A percentile compares a stretch with the other conserved stretches of the same genome.
These are phyloP conservation scores for Microcyclospora pomicola DNA, from an alignment of 2,329 filamentous ascomycete genomes.

Conservation along the genomic window DNA sequence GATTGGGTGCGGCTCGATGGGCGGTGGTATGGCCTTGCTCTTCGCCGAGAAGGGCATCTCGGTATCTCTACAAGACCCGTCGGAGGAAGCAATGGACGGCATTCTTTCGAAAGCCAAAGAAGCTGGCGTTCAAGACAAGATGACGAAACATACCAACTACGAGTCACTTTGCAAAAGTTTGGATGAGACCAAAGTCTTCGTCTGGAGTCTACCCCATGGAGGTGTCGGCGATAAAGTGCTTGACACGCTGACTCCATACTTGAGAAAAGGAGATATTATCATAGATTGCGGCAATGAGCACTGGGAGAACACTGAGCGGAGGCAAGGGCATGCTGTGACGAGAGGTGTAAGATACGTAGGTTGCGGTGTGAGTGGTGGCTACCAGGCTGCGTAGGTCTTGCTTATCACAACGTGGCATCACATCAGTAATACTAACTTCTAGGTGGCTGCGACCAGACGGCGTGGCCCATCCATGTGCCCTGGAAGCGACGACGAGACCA, in stretches of 20 bases:
- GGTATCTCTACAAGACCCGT: constrained; percentile 43
- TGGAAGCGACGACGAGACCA: constrained; percentile 43
- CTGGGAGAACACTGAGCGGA: constrained; percentile 48
- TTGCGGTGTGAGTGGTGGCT: constrained; percentile 55
- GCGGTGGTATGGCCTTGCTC: constrained; percentile 44
- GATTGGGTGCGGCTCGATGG: constrained; percentile 47
- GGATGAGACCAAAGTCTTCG: constrained; percentile 23
- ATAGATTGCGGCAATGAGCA: constrained; percentile 57
- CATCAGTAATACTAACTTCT: background rate
- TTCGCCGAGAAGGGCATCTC: constrained; percentile 43
- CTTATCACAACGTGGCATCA: background rate
- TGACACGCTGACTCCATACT: constrained; percentile 33
- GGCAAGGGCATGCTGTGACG: constrained; percentile 41
- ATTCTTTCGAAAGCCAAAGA: constrained; percentile 29
- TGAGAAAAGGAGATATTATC: constrained; percentile 50
- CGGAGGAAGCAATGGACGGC: constrained; percentile 34
- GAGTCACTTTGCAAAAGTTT: constrained; percentile 35
- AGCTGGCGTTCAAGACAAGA: constrained; percentile 23
- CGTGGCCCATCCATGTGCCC: constrained; percentile 55
- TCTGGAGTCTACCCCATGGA: constrained; percentile 24
- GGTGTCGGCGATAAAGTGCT: constrained; percentile 35
- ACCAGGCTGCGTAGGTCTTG: constrained; percentile 42
- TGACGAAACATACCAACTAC: constrained; percentile 34
- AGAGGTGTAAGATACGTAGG: constrained; percentile 51
- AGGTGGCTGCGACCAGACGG: constrained; percentile 19